A percentile compares a stretch with the other conserved stretches of the same genome.
These are phyloP conservation scores for Inga laurina DNA, from an alignment of 306 rosid genomes.

Conservation along the genomic window DNA sequence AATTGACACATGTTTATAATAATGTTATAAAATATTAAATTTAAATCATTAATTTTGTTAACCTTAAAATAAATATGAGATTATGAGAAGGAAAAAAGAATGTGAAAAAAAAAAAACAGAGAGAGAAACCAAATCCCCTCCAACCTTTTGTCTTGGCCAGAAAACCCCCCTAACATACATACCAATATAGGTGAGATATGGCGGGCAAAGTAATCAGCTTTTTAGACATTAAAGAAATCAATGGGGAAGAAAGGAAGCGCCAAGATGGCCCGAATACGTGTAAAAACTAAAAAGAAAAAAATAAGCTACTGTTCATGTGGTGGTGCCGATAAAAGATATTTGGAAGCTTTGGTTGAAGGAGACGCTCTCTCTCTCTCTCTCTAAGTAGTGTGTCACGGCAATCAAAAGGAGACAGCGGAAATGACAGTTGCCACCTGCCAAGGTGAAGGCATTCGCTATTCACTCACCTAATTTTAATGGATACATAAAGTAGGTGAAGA, in stretches of 20 bases:
- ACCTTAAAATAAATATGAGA: no score
- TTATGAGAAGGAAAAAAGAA: no score
- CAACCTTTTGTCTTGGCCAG: no score
- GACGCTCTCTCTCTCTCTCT: neutral
- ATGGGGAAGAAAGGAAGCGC: neutral
- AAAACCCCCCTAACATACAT: neutral
- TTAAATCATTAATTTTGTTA: no score
- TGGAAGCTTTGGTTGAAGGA: neutral
- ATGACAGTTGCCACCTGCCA: neutral
- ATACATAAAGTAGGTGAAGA: neutral
- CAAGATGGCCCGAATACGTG: neutral
- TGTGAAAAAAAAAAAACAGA: no score
- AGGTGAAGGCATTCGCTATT: neutral
- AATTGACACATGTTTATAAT: no score
- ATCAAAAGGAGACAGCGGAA: neutral
- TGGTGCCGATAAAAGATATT: neutral
- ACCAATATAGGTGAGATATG: no score
- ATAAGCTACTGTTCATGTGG: neutral
- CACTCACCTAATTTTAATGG: neutral
- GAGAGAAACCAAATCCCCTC: no score
- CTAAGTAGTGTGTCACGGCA: neutral
- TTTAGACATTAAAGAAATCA: no score
- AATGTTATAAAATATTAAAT: no score
- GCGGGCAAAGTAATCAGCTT: neutral
- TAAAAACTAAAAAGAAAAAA: no score